Evolutionary conservation across 176 grass and related monocot genomes (phyloP).

Genomic region (Rhynchospora tenuis): DNA sequence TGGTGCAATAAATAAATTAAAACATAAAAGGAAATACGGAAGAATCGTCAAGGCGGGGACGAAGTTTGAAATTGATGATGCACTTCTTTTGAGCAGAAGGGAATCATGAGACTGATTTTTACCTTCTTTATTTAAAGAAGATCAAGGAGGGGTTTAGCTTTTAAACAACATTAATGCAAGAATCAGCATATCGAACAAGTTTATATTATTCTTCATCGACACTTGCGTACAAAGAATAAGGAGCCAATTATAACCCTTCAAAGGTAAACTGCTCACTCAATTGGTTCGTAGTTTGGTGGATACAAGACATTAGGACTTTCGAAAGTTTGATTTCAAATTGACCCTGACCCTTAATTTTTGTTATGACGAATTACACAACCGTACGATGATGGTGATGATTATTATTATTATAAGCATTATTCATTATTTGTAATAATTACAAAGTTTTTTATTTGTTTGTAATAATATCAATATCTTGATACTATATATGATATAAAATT

Average conservation of each 20-base stretch:
- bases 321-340: background rate
- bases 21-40: background rate
- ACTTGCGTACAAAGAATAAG: background rate
- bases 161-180: background rate
- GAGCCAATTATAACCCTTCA: background rate
- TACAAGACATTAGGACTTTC: background rate
- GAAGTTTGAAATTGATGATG: background rate
- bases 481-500: too few relatives aligned
- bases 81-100: slow-evolving; percentile 8
- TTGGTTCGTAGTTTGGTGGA: background rate
- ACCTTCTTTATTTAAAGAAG: background rate
- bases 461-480: too few relatives aligned
- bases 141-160: background rate
- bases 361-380: too few relatives aligned
- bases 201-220: background rate
- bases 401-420: too few relatives aligned
- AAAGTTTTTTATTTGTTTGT: too few relatives aligned
- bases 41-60: background rate
- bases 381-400: too few relatives aligned
- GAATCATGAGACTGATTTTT: background rate
- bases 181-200: background rate
- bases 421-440: too few relatives aligned
- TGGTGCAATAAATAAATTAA: background rate
- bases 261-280: background rate
- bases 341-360: too few relatives aligned